phyloP scores from a whole-genome alignment of 2,329 filamentous ascomycete species.

The Penicillium sp. region DNA sequence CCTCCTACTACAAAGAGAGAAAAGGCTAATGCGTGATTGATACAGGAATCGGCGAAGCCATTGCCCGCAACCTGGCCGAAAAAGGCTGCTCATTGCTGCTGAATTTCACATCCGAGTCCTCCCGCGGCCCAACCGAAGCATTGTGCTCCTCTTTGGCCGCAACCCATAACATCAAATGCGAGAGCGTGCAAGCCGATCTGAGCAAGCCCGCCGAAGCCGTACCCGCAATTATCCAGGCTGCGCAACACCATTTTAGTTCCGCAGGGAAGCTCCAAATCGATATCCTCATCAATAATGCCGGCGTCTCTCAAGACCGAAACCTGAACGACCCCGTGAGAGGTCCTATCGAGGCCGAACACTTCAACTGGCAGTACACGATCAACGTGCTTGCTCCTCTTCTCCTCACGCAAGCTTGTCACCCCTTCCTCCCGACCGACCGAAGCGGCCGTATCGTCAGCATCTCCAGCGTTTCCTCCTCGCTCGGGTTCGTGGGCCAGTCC shows the following conservation, averaged over 20 bases:
- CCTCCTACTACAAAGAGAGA: not conserved
- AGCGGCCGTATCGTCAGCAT: conserved; percentile 64
- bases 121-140: conserved; percentile 51
- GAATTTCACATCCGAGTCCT: conserved; percentile 68
- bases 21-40: not conserved
- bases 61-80: conserved; percentile 67
- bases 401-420: conserved; percentile 69
- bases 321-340: conserved; percentile 65
- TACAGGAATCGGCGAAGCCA: conserved; percentile 70
- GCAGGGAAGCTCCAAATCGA: conserved; percentile 65
- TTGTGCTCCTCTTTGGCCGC: conserved; percentile 58
- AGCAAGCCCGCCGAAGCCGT: conserved; percentile 60
- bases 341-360: conserved; percentile 61
- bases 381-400: conserved; percentile 82
- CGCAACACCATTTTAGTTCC: conserved; percentile 58
- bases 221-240: conserved; percentile 55
- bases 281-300: conserved; percentile 86
- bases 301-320: conserved; percentile 52
- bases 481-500: conserved; percentile 59
- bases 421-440: conserved; percentile 68
- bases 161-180: conserved; percentile 59
- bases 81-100: conserved; percentile 70
- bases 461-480: conserved; percentile 56
- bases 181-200: conserved; percentile 70
- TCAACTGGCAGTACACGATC: conserved; percentile 70